These are phyloP conservation scores for Colletotrichum kahawae DNA, from an alignment of 2,329 filamentous ascomycete species.

Conservation along the genomic window DNA sequence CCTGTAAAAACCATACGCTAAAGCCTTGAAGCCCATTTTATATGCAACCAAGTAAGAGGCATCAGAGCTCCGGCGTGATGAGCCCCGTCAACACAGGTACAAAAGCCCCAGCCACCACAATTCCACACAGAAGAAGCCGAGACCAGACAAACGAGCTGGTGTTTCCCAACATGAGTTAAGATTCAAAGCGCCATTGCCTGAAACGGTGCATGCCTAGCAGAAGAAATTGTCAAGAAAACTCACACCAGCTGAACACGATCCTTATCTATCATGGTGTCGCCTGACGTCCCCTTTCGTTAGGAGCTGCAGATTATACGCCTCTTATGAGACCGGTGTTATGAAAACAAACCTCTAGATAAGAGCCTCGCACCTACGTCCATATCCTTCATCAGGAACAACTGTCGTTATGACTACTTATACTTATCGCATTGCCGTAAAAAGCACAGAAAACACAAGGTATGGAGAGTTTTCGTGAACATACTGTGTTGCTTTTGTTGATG, in stretches of 20 bases:
- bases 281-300: rapidly evolving
- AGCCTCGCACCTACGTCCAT: not conserved
- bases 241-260: not conserved
- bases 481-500: not conserved
- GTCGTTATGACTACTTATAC: not conserved
- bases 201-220: not conserved
- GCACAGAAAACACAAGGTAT: no score
- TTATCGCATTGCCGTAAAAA: no score
- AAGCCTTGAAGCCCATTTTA: no score
- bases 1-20: no score
- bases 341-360: not conserved
- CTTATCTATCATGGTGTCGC: not conserved
- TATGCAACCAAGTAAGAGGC: not conserved
- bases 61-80: not conserved
- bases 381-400: not conserved
- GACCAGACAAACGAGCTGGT: not conserved
- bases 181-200: not conserved
- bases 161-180: no score
- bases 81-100: not conserved
- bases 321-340: not conserved
- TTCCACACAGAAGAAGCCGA: not conserved
- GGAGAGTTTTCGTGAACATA: no score
- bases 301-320: not conserved
- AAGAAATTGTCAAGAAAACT: not conserved
- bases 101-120: not conserved